Evolutionary conservation across 257 asterid genomes (phyloP).

Genomic region (Jacaranda mimosifolia): DNA sequence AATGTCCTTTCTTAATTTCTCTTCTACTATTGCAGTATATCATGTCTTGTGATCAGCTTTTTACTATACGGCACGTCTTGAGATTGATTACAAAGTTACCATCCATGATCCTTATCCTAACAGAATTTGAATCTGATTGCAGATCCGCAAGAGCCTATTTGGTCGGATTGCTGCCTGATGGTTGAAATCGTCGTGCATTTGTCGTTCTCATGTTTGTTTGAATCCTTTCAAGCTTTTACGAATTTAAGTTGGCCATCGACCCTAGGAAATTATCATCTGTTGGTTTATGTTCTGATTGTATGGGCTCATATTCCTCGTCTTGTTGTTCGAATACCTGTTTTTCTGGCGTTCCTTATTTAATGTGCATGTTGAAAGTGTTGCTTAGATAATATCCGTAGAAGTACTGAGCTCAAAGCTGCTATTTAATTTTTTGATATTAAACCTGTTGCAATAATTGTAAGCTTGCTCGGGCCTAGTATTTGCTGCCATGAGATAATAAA

Average conservation of each 20-base stretch:
- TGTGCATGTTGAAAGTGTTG: slow-evolving; percentile 24
- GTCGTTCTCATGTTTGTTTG: slow-evolving; percentile 12
- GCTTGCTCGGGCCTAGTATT: slow-evolving; percentile 37
- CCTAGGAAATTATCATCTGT: slow-evolving; percentile 28
- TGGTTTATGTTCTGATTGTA: slow-evolving; percentile 29
- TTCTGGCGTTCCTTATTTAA: slow-evolving; percentile 29
- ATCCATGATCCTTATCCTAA: slow-evolving; percentile 17
- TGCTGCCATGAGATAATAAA: slow-evolving; percentile 45
- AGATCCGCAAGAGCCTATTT: slow-evolving; percentile 87
- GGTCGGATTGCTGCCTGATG: slow-evolving; percentile 66
- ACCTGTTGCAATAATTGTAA: slow-evolving; percentile 37
- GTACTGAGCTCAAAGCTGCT: slow-evolving; percentile 30
- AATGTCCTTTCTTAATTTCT: background rate
- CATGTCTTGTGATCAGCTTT: background rate
- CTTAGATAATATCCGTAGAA: slow-evolving; percentile 28
- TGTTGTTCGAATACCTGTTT: slow-evolving; percentile 16
- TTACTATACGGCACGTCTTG: background rate
- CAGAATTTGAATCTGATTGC: slow-evolving; percentile 43
- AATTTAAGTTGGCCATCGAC: slow-evolving; percentile 36
- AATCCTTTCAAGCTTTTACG: slow-evolving; percentile 20
- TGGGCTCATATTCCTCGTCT: slow-evolving; percentile 30
- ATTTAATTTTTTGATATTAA: slow-evolving; percentile 18
- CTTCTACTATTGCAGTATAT: background rate
- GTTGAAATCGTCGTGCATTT: slow-evolving; percentile 32
- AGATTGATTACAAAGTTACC: background rate